Evolutionary conservation across 1,284 basidiomycete genomes (phyloP), one percentile per base, ranked within the genome.

Genomic region (Rhodotorula sp.): DNA sequence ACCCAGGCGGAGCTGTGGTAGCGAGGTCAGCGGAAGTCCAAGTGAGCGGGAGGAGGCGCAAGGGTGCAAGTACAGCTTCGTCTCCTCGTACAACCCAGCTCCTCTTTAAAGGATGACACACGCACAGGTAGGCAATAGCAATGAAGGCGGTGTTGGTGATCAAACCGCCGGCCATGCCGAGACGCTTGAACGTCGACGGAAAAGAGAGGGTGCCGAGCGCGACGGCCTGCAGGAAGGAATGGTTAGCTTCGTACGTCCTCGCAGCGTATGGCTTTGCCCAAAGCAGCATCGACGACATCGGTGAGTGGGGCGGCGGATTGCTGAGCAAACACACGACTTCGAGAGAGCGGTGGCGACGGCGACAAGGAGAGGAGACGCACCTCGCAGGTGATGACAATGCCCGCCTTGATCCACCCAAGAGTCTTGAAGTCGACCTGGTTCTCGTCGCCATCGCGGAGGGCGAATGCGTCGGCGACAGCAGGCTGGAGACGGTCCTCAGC

Each of bases 121-220:
- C 36, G 32, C 1, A 53, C 36, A 48, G 46, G 46, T 36, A 54
- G 27, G 65, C 59, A 27, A 61, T 39, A 2, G 25, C 41, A 21
- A 67, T 60, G 44, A 67, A 67, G 22, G 53, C 44, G 22, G 39
- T 29, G 66, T 67, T 67, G 59, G 41, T 32, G n/a, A 67, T 60
- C 15, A 67, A 22, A 6, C 66, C 66, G 15, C 59, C 66, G 6
- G 51, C 66, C 32, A 67, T 29, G 15, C 66, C 66, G 34, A 67
- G 53, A 7, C 51, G 34, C 34, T 56, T 15, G 53, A 67, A 67
- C 34, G 51, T 67, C 19, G 51, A 54, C 10, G 66, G 66, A 59
- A 67, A 67, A 2, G 59, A 61, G 21, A 67, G 59, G 8, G 66
- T 67, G 15, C 66, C 66, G 29, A 67, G 66, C 34, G 66, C 66